Conservation (phyloP, 2,329 filamentous ascomycete species). For the Alternaria incomplexa region DNA sequence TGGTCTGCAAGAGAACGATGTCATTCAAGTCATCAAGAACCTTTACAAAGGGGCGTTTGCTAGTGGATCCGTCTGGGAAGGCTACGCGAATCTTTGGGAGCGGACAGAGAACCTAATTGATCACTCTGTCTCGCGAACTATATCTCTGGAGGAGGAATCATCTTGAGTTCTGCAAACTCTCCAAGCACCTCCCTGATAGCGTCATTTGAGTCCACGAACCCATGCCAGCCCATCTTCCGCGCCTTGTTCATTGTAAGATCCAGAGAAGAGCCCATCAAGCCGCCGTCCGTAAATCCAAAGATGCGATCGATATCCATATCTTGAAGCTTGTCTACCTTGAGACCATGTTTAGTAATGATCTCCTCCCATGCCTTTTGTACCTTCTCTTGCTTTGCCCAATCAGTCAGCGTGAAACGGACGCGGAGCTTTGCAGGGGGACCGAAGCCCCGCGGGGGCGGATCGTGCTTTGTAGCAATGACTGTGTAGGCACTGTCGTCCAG, state of each 20-base stretch:
- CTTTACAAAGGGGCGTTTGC: too few relatives aligned
- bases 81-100: too few relatives aligned
- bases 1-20: too few relatives aligned
- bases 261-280: conserved; percentile 40
- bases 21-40: too few relatives aligned
- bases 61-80: too few relatives aligned
- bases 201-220: conserved; percentile 55
- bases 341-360: conserved; percentile 50
- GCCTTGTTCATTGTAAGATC: conserved; percentile 54
- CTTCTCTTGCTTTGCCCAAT: conserved; percentile 55
- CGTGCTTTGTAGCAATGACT: conserved; percentile 27
- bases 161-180: conserved; percentile 52
- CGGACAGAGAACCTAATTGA: too few relatives aligned
- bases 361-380: conserved; percentile 56
- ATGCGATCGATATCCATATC: conserved; percentile 53
- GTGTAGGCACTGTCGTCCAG: conserved; percentile 16
- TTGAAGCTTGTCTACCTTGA: conserved; percentile 50
- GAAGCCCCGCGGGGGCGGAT: conserved; percentile 47
- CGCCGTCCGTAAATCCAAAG: conserved; percentile 55
- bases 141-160: conserved; percentile 47
- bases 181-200: conserved; percentile 51
- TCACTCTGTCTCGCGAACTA: neutral
- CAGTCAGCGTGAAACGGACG: conserved; percentile 50
- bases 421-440: conserved; percentile 51
- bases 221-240: conserved; percentile 55